Conservation (phyloP, 306 rosid genomes). For the barrel medic (Medicago truncatula) region MtrunA17r5.0-ANR NC_053046.1:38072501-38073000, state of each 20-base stretch:
- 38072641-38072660: not conserved
- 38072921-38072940: no score
- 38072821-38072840: not conserved
- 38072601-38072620: not conserved
- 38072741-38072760: not conserved
- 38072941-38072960: no score
- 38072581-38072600: not conserved
- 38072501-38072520: not conserved
- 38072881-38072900: no score
- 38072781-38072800: not conserved
- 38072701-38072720: not conserved
- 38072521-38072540: not conserved
- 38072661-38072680: not conserved
- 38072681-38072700: conserved; percentile 1
- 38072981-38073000: no score
- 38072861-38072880: not conserved
- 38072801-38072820: not conserved
- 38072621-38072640: not conserved
- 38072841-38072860: not conserved
- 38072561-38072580: not conserved
- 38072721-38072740: not conserved
- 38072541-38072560: not conserved
- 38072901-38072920: no score
- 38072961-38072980: no score
- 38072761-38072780: not conserved